Conservation (phyloP, 2,329 filamentous ascomycete species). For the Aspergillus pseudoglaucus region DNA sequence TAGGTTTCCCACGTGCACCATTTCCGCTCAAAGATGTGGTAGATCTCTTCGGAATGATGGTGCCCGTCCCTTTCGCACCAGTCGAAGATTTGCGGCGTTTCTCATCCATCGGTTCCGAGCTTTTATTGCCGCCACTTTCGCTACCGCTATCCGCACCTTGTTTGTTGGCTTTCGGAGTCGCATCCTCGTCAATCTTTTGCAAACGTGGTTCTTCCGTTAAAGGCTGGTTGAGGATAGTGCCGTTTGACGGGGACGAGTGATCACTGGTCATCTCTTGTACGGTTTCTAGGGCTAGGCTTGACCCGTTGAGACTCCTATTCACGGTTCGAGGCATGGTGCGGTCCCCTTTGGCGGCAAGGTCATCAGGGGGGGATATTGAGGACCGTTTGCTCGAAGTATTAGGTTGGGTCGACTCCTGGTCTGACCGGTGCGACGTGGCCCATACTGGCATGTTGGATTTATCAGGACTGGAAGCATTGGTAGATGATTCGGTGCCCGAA, state of each 20-base stretch:
- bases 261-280: conserved; percentile 79
- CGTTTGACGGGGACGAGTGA: conserved; percentile 58
- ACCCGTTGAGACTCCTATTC: conserved; percentile 53
- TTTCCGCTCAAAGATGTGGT: conserved; percentile 54
- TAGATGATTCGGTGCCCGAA: conserved; percentile 52
- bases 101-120: conserved; percentile 30
- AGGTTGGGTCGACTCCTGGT: conserved; percentile 24
- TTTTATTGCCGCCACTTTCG: conserved; percentile 44
- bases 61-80: conserved; percentile 40
- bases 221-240: conserved; percentile 35
- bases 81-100: conserved; percentile 30
- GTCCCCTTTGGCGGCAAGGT: conserved; percentile 27
- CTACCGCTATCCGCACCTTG: conserved; percentile 54
- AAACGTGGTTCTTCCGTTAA: conserved; percentile 30
- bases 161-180: conserved; percentile 38
- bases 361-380: conserved; percentile 17
- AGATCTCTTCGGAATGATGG: conserved; percentile 59
- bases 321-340: conserved; percentile 44
- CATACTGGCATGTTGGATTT: conserved; percentile 48
- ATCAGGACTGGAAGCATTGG: conserved; percentile 58
- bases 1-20: conserved; percentile 58
- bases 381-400: conserved; percentile 34
- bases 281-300: conserved; percentile 67
- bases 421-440: conserved; percentile 23
- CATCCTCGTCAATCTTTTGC: conserved; percentile 30